A percentile compares a stretch with the other conserved stretches of the same genome.
Conservation (phyloP, 2,329 filamentous ascomycete species). For the Shiraia bambusicola region DNA sequence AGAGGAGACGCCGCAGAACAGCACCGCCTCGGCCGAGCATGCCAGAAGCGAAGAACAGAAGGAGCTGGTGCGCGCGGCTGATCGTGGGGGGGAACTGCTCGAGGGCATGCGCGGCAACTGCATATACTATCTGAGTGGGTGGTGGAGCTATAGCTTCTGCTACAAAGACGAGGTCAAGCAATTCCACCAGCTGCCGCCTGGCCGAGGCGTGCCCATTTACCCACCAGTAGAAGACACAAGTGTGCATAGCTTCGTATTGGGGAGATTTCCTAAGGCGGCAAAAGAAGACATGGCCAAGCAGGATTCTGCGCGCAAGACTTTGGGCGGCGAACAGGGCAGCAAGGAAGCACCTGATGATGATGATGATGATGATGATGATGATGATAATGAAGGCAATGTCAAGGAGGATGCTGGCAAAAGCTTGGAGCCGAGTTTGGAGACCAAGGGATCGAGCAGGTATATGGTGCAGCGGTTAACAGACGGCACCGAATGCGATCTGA, state of each 20-base stretch:
- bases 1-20: slow-evolving; percentile 54
- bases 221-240: slow-evolving; percentile 76
- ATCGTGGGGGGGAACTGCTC: slow-evolving; percentile 77
- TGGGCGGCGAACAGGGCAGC: slow-evolving; percentile 34
- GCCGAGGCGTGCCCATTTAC: slow-evolving; percentile 64
- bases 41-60: slow-evolving; percentile 74
- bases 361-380: slow-evolving; percentile 26
- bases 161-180: slow-evolving; percentile 85
- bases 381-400: slow-evolving; percentile 30
- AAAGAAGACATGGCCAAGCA: slow-evolving; percentile 22
- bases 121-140: slow-evolving; percentile 81
- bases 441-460: slow-evolving; percentile 81
- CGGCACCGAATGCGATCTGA: slow-evolving; percentile 84
- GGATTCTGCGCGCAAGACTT: slow-evolving; percentile 30
- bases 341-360: slow-evolving; percentile 33
- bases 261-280: slow-evolving; percentile 52
- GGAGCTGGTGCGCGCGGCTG: slow-evolving; percentile 74
- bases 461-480: slow-evolving; percentile 78
- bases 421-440: slow-evolving; percentile 65
- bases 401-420: slow-evolving; percentile 26
- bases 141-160: slow-evolving; percentile 97
- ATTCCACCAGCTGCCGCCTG: slow-evolving; percentile 78
- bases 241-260: slow-evolving; percentile 76
- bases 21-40: slow-evolving; percentile 66
- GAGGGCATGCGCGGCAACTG: slow-evolving; percentile 75